Percentiles rank a stretch among this genome's conserved stretches.
These are phyloP conservation scores for Saccharomycopsis lassenensis DNA, from an alignment of 805 yeast genomes.

Conservation along the genomic window DNA sequence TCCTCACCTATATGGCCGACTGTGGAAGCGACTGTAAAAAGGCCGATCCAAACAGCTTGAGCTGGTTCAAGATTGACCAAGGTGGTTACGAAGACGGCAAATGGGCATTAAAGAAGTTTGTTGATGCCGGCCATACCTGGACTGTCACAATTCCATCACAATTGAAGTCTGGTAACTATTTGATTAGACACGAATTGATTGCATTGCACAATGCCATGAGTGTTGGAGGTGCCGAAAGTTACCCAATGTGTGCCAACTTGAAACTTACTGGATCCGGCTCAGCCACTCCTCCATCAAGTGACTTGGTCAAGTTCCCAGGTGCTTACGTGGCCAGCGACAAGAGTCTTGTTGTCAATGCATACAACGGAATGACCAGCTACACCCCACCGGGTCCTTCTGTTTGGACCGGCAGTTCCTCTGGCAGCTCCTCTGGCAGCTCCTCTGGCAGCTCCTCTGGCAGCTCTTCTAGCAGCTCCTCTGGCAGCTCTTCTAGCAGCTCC, in stretches of 20 bases:
- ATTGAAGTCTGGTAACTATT: constrained; percentile 13
- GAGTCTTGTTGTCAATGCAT: constrained; percentile 14
- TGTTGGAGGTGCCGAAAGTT: constrained; percentile 14
- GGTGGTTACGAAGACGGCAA: constrained; percentile 5
- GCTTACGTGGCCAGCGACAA: constrained; percentile 16
- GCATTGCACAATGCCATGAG: constrained; percentile 14
- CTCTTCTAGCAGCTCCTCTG: background rate
- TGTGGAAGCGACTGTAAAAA: constrained; percentile 5
- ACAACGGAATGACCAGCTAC: constrained; percentile 10
- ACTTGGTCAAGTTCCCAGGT: constrained; percentile 17
- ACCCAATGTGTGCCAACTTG: constrained; percentile 16
- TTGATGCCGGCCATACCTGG: constrained; percentile 12
- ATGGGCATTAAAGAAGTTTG: constrained; percentile 15
- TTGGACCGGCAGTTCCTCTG: background rate
- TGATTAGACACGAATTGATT: constrained; percentile 16
- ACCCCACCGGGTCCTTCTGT: constrained; percentile 18
- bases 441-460: constrained; percentile 1
- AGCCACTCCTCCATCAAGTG: constrained; percentile 6
- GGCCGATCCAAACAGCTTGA: constrained; percentile 5
- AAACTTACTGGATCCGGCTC: constrained; percentile 10
- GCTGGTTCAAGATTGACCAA: constrained; percentile 16
- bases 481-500: background rate
- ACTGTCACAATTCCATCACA: constrained; percentile 13
- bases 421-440: background rate
- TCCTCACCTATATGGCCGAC: constrained; percentile 15